phyloP scores from a whole-genome alignment of 345 rosid species.

The Aethionema arabicum region DNA sequence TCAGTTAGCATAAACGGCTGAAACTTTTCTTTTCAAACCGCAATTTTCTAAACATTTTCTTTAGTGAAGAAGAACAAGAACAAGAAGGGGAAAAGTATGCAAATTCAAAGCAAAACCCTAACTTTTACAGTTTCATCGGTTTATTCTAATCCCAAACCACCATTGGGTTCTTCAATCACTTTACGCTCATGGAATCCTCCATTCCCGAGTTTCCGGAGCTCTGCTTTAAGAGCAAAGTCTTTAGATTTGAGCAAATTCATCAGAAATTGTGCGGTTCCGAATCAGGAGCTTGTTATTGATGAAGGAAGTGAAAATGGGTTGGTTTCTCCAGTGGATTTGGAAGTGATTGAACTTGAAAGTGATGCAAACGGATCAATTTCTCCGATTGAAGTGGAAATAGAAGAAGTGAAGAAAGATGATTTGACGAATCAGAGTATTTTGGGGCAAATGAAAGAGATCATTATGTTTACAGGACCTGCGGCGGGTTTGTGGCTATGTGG shows the following conservation, averaged over 20 bases:
- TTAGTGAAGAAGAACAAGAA: not conserved
- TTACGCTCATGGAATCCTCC: constrained; percentile 27
- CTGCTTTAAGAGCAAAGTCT: constrained; percentile 27
- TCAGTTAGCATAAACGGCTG: no score
- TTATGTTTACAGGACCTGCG: constrained; percentile 85
- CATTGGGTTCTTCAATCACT: constrained; percentile 29
- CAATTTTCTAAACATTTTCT: not conserved
- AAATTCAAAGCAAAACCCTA: constrained; percentile 47
- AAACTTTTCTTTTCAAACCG: constrained; percentile 11
- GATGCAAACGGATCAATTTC: constrained; percentile 16
- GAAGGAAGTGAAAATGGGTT: constrained; percentile 25
- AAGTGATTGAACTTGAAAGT: constrained; percentile 21
- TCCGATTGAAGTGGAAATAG: constrained; percentile 17
- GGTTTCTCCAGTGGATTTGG: constrained; percentile 15
- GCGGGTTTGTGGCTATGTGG: constrained; percentile 88
- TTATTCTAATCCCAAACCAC: constrained; percentile 30
- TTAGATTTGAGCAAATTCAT: constrained; percentile 19
- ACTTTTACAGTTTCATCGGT: constrained; percentile 31
- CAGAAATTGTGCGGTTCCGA: constrained; percentile 36
- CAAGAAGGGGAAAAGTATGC: constrained; percentile 9
- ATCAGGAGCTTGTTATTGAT: constrained; percentile 37
- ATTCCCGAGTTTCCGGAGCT: constrained; percentile 26
- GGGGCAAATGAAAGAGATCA: constrained; percentile 83
- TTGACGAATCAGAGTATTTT: constrained; percentile 65
- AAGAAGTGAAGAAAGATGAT: constrained; percentile 37